Base-by-base conservation (phyloP, 805 yeast species). In the Scheffersomyces coipomensis region DNA sequence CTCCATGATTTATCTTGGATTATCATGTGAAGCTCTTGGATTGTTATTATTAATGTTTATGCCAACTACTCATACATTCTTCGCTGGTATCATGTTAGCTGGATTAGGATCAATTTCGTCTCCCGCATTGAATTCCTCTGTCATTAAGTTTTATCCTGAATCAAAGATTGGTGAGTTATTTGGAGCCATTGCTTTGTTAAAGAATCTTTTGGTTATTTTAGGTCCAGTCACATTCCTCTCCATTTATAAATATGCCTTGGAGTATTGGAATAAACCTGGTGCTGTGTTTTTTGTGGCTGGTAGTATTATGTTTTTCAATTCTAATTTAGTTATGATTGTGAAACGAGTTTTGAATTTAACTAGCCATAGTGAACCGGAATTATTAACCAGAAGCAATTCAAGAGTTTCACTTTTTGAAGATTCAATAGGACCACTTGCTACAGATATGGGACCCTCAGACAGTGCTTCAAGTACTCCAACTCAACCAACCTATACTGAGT, bases 101-200 rank as follows among this genome's bases (percentile, higher is more conserved):
- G 60, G 82, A 1, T 51, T 81, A 29, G 77, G 81, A 1, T 64
- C 81, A 0, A 39, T 79, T 3, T 64, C 71, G 1, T 63, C 77
- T 1, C 91, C 93, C 1, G 69, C 82, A 0, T 45, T 83, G 9
- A 83, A 78, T 50, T 70, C 84, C 0, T 47, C 85, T 1, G 60
- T 83, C 9, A 69, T 81, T 38, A 85, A 85, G 55, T 80, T 81
- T 55, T 76, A 72, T 44, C 77, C 79, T 1, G 78, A 78, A 29
- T 68, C 73, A 11, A 73, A 73, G 44, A 70, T 78, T 4, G 95
- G 95, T 13, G 88, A 83, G 56, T 67, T 82, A 13, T 84, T 83
- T 61, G 89, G 91, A 8, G 88, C 83, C 0, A 56, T 84, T 32
- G 78, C 88, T 0, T 55, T 85, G 35, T 53, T 83, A 13, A 77